phyloP scores from a whole-genome alignment of 1,139 yeast genomes.

The Saccharomyces hybrid region DNA sequence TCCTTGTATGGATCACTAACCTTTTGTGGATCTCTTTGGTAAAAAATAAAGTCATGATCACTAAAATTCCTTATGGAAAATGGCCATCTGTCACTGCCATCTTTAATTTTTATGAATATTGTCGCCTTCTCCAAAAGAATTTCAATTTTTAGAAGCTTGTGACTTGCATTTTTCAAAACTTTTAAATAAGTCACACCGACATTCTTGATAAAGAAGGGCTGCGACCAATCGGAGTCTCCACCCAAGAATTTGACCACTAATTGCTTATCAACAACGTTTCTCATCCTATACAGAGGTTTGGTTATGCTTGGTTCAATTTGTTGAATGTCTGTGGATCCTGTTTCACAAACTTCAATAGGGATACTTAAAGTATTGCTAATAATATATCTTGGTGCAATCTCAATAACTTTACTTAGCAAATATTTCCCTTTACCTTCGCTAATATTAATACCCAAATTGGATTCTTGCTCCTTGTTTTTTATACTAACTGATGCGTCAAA shows the following conservation, averaged over 20 bases:
- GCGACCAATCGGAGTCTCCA: constrained; percentile 64
- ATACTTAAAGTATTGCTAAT: constrained; percentile 55
- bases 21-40: constrained; percentile 76
- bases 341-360: constrained; percentile 54
- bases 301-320: constrained; percentile 43
- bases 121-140: constrained; percentile 74
- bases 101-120: constrained; percentile 63
- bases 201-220: constrained; percentile 78
- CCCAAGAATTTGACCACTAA: constrained; percentile 54
- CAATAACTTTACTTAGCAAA: constrained; percentile 66
- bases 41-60: constrained; percentile 71
- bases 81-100: constrained; percentile 84
- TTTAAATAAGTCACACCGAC: constrained; percentile 76
- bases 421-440: constrained; percentile 86
- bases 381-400: constrained; percentile 76
- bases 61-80: constrained; percentile 85
- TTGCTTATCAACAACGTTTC: constrained; percentile 39
- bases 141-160: constrained; percentile 62
- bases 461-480: constrained; percentile 54
- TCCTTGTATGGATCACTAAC: constrained; percentile 35
- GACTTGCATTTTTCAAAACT: constrained; percentile 54
- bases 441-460: constrained; percentile 67
- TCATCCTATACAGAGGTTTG: constrained; percentile 51
- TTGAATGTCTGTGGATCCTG: constrained; percentile 48
- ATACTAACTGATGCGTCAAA: constrained; percentile 57